Percentiles rank a stretch among this genome's conserved stretches.
These are phyloP conservation scores for Cercospora sojina DNA, from an alignment of 2,329 filamentous ascomycete genomes.

Conservation along the genomic window DNA sequence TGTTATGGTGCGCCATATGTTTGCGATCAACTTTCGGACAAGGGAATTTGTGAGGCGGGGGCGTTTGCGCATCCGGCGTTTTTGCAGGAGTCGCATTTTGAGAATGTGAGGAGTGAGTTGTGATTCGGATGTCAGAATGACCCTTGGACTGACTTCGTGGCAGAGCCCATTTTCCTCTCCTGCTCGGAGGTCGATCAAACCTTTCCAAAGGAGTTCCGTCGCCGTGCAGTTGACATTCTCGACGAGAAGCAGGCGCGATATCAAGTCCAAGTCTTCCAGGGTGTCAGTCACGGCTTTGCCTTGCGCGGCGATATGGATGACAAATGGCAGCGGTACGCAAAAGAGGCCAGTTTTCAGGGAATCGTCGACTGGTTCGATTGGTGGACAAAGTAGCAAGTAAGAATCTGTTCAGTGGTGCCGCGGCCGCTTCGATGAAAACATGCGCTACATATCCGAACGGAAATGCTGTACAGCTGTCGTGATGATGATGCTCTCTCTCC, in stretches of 20 bases:
- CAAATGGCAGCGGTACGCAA: slow-evolving; percentile 43
- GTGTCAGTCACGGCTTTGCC: slow-evolving; percentile 41
- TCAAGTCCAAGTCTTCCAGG: slow-evolving; percentile 38
- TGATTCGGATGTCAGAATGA: neutral
- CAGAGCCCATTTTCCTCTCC: slow-evolving; percentile 47
- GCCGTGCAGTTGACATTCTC: slow-evolving; percentile 47
- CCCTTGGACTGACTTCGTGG: neutral
- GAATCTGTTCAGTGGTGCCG: neutral
- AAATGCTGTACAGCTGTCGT: slow-evolving; percentile 1
- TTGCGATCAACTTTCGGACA: slow-evolving; percentile 9
- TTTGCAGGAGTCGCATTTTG: slow-evolving; percentile 44
- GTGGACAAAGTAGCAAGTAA: slow-evolving; percentile 9
- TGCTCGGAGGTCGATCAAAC: slow-evolving; percentile 50
- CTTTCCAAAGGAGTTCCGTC: slow-evolving; percentile 43
- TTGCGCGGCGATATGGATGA: slow-evolving; percentile 44
- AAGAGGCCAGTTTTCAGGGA: slow-evolving; percentile 35
- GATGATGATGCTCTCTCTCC: neutral
- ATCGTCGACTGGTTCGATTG: slow-evolving; percentile 29
- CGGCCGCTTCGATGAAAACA: neutral
- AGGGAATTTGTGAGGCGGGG: slow-evolving; percentile 42
- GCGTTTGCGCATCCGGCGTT: slow-evolving; percentile 55
- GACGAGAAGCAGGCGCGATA: slow-evolving; percentile 40
- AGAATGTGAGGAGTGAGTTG: slow-evolving; percentile 14
- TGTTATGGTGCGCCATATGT: slow-evolving; percentile 23
- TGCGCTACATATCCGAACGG: neutral